Evolutionary conservation across 2,329 filamentous ascomycete species (phyloP).

Genomic region (Pezicula rhizophila): DNA sequence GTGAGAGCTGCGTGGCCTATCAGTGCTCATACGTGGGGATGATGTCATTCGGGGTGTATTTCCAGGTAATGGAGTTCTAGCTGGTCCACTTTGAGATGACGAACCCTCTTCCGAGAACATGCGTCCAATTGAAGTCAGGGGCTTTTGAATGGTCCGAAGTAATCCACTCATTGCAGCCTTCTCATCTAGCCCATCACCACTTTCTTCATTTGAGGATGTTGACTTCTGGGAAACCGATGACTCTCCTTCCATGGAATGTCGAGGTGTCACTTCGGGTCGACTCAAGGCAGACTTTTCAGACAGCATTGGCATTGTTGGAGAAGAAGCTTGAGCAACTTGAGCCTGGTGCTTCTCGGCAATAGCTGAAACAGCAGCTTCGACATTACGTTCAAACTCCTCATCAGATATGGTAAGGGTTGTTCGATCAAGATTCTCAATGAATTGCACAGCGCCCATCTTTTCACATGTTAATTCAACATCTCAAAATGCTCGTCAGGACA

Average conservation of each 20-base stretch:
- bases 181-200: slow-evolving; percentile 55
- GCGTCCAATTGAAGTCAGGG: slow-evolving; percentile 83
- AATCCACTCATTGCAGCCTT: slow-evolving; percentile 78
- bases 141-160: slow-evolving; percentile 83
- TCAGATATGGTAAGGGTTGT: slow-evolving; percentile 90
- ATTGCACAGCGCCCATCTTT: slow-evolving; percentile 87
- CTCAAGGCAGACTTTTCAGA: slow-evolving; percentile 42
- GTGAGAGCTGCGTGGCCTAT: slow-evolving; percentile 18
- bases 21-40: slow-evolving; percentile 20
- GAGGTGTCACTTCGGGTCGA: slow-evolving; percentile 50
- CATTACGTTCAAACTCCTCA: slow-evolving; percentile 90
- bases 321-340: slow-evolving; percentile 37
- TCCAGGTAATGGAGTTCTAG: slow-evolving; percentile 38
- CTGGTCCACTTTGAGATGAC: slow-evolving; percentile 28
- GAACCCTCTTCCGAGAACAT: slow-evolving; percentile 74
- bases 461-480: slow-evolving; percentile 11
- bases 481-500: background rate
- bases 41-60: slow-evolving; percentile 31
- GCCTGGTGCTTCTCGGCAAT: slow-evolving; percentile 84
- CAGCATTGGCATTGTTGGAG: slow-evolving; percentile 29
- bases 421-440: slow-evolving; percentile 92
- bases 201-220: slow-evolving; percentile 47
- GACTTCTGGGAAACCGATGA: slow-evolving; percentile 50
- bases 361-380: slow-evolving; percentile 91
- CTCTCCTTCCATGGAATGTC: slow-evolving; percentile 54